A percentile compares a stretch with the other conserved stretches of the same genome.
phyloP scores from a whole-genome alignment of 768 basidiomycete species.

The Boletellus ananiceps region DNA sequence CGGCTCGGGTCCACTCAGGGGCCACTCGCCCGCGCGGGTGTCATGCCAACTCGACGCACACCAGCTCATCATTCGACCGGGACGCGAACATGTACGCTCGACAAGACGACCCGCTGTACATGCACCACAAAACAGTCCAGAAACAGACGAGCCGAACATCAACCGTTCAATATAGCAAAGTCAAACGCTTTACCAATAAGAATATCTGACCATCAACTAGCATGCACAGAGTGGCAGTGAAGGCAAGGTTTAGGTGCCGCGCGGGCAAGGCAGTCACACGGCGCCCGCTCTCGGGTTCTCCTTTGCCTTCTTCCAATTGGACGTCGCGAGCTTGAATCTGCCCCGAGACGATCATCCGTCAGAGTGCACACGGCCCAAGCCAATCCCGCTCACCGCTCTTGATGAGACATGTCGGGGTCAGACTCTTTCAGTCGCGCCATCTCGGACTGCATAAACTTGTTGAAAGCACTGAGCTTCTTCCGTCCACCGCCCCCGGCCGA shows the following conservation, averaged over 20 bases:
- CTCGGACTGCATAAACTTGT: slow-evolving; percentile 77
- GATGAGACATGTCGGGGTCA: slow-evolving; percentile 67
- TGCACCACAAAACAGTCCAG: slow-evolving; percentile 2
- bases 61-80: too few relatives aligned
- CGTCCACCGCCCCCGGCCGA: slow-evolving; percentile 45
- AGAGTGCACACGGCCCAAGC: background rate
- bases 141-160: slow-evolving; percentile 9
- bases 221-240: slow-evolving; percentile 6
- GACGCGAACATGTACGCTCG: too few relatives aligned
- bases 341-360: slow-evolving; percentile 3
- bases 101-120: too few relatives aligned
- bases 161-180: slow-evolving; percentile 14
- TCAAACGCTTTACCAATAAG: slow-evolving; percentile 31
- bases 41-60: slow-evolving; percentile 2
- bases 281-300: slow-evolving; percentile 51
- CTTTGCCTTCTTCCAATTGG: slow-evolving; percentile 74
- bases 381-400: slow-evolving; percentile 52
- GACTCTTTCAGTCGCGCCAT: slow-evolving; percentile 75
- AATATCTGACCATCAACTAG: slow-evolving; percentile 20
- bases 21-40: background rate
- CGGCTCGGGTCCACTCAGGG: slow-evolving; percentile 17
- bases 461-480: slow-evolving; percentile 68
- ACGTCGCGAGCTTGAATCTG: slow-evolving; percentile 69
- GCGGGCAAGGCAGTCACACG: slow-evolving; percentile 15
- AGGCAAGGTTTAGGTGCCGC: slow-evolving; percentile 9